Evolutionary conservation across 495 filamentous ascomycete species (phyloP).

Genomic region (Tuber indicum): DNA sequence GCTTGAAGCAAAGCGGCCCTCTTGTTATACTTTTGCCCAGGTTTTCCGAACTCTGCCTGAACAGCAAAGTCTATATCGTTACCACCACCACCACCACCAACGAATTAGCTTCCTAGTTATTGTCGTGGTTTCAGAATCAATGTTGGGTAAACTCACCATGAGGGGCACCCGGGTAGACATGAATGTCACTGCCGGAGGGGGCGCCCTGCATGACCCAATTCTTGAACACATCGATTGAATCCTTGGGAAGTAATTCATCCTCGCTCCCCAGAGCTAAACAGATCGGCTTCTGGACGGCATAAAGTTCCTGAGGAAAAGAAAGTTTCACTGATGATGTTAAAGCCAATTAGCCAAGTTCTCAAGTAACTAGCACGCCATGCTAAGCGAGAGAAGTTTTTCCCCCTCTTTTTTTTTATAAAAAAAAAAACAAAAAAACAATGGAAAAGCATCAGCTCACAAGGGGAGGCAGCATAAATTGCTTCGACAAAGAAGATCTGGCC

Average conservation of each 20-base stretch:
- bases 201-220: constrained; percentile 46
- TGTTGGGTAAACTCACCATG: constrained; percentile 41
- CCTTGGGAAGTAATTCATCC: constrained; percentile 47
- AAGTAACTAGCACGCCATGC: constrained; percentile 6
- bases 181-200: constrained; percentile 46
- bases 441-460: constrained; percentile 19
- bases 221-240: constrained; percentile 46
- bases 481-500: constrained; percentile 26
- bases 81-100: neutral
- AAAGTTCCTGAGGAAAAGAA: constrained; percentile 51
- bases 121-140: neutral
- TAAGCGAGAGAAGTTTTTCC: neutral
- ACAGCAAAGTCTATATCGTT: constrained; percentile 52
- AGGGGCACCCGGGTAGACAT: constrained; percentile 53
- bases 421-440: neutral
- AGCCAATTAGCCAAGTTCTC: constrained; percentile 47
- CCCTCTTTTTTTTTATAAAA: too few relatives aligned
- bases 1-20: constrained; percentile 51
- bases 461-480: constrained; percentile 31
- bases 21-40: constrained; percentile 46
- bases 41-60: constrained; percentile 46
- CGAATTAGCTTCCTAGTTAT: constrained; percentile 6
- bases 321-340: constrained; percentile 52
- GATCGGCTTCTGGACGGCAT: constrained; percentile 50
- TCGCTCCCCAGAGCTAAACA: constrained; percentile 53